Evolutionary conservation across 768 basidiomycete species (phyloP), one percentile per base, ranked within the genome.

Genomic region (Psilocybe cubensis): DNA sequence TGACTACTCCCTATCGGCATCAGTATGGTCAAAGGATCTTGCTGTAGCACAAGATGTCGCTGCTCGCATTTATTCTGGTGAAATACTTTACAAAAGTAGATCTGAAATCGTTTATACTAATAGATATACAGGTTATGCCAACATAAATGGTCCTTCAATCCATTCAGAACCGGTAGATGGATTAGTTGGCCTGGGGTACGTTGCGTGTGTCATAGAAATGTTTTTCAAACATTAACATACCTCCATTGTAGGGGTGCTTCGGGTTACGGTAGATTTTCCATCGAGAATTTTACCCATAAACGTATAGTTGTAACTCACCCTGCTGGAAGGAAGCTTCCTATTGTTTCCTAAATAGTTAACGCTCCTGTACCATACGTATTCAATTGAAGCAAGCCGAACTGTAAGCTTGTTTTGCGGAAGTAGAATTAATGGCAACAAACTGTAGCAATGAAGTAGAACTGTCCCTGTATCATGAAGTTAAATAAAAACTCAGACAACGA

Each of bases 131-230:
- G 86, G 85, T 3, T 77, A 74, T 46, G 74, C 76, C 14, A 80
- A 81, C 62, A 76, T 87, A 61, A 87, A 88, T 56, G 85, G 83
- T 1, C 67, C 78, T 3, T 82, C 82, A 3, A 61, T 85, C 21
- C 79, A 83, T 55, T 63, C 67, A 7, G 82, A 86, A 59, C 62
- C 71, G 5, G 53, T 56, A 7, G 67, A 75, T 47, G 73, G 76
- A 14, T 56, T 75, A 8, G 62, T 73, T 3, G 83, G 83, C 0
- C 69, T 84, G 18, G 78, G 81, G 83, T 84, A 66, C 53, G 77
- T 70, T 11, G 12, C 20, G 23, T 5, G 14, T 18, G n/a, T 12
- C 14, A 38, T 23, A 18, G 3, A 50, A 9, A 28, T 10, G 28
- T 51, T 17, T 17, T 14, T 46, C 1, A 18, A 21, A 18, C n/a